Percentiles rank a stretch among this genome's conserved stretches.
Conservation (phyloP, 2,329 filamentous ascomycete genomes). For the Aspergillus novoparasiticus region DNA sequence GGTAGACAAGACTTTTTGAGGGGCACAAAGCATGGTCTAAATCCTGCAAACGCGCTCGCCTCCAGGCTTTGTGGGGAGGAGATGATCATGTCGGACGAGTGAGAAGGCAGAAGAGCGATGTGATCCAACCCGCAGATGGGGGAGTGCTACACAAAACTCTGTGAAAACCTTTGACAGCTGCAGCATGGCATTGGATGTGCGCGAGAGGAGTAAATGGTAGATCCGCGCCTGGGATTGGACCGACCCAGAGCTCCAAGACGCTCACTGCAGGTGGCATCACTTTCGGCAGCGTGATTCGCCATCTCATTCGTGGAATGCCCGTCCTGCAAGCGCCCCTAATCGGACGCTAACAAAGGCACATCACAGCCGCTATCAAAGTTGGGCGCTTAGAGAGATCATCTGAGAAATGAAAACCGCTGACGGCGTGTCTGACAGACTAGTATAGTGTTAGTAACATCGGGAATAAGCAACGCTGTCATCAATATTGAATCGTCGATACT, state of each 20-base stretch:
- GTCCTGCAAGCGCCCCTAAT: slow-evolving; percentile 34
- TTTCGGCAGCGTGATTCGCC: slow-evolving; percentile 13
- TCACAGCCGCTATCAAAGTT: slow-evolving; percentile 13
- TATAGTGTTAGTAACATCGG: too few species aligned
- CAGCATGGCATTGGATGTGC: slow-evolving; percentile 8
- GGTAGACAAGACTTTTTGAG: slow-evolving; percentile 36
- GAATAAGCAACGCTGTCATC: too few species aligned
- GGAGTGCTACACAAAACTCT: slow-evolving; percentile 6
- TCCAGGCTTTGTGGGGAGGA: slow-evolving; percentile 15
- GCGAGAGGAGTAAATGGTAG: slow-evolving; percentile 4
- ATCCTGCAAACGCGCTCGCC: slow-evolving; percentile 21
- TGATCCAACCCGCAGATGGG: slow-evolving; percentile 35
- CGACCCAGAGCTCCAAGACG: slow-evolving; percentile 8
- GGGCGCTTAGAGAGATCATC: slow-evolving; percentile 29
- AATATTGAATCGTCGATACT: too few species aligned
- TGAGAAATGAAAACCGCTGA: too few species aligned
- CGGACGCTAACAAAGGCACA: slow-evolving; percentile 28
- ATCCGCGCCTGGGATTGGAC: slow-evolving; percentile 12
- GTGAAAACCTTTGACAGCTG: slow-evolving; percentile 7
- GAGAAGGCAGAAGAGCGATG: slow-evolving; percentile 29
- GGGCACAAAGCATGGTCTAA: slow-evolving; percentile 22
- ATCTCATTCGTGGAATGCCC: slow-evolving; percentile 30
- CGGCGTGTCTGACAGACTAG: too few species aligned
- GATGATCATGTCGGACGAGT: slow-evolving; percentile 27
- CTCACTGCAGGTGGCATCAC: slow-evolving; percentile 39